Percentiles rank a stretch among this genome's conserved stretches.
Evolutionary conservation across 805 yeast genomes (phyloP).

Genomic region (Naumovozyma castellii): DNA sequence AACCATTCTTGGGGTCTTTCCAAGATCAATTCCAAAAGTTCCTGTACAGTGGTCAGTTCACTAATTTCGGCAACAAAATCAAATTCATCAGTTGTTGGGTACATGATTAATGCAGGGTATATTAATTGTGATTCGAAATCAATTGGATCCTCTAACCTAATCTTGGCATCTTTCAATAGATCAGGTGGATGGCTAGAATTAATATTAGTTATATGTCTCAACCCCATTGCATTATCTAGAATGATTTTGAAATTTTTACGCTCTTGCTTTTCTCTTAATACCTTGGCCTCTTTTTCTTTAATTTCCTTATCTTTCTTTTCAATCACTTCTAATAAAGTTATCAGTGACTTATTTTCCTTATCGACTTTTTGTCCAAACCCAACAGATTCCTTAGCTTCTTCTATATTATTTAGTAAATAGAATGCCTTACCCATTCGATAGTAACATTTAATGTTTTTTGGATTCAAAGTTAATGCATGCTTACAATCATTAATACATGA

Average conservation of each 20-base stretch:
- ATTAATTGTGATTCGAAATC: constrained; percentile 71
- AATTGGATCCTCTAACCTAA: constrained; percentile 50
- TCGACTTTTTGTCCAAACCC: constrained; percentile 59
- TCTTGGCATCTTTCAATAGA: constrained; percentile 41
- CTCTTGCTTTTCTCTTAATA: constrained; percentile 17
- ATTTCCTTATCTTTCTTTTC: constrained; percentile 31
- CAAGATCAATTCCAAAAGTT: constrained; percentile 49
- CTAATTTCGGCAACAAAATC: constrained; percentile 71
- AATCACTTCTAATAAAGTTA: constrained; percentile 36
- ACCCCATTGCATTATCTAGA: constrained; percentile 48
- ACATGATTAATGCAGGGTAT: constrained; percentile 72
- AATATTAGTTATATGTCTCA: constrained; percentile 47
- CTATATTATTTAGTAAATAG: constrained; percentile 50
- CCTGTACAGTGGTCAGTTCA: constrained; percentile 59
- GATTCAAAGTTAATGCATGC: constrained; percentile 54
- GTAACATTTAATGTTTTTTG: constrained; percentile 71
- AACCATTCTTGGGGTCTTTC: constrained; percentile 66
- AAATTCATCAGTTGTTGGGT: constrained; percentile 76
- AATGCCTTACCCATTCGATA: constrained; percentile 80
- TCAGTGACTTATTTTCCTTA: constrained; percentile 46
- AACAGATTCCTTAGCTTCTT: constrained; percentile 62
- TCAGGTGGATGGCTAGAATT: constrained; percentile 48
- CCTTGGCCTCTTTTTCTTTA: constrained; percentile 24
- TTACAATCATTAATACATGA: constrained; percentile 80
- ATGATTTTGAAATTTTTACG: constrained; percentile 35